phyloP scores from a whole-genome alignment of 495 filamentous ascomycete genomes.

The Lophiotrema nucula region DNA sequence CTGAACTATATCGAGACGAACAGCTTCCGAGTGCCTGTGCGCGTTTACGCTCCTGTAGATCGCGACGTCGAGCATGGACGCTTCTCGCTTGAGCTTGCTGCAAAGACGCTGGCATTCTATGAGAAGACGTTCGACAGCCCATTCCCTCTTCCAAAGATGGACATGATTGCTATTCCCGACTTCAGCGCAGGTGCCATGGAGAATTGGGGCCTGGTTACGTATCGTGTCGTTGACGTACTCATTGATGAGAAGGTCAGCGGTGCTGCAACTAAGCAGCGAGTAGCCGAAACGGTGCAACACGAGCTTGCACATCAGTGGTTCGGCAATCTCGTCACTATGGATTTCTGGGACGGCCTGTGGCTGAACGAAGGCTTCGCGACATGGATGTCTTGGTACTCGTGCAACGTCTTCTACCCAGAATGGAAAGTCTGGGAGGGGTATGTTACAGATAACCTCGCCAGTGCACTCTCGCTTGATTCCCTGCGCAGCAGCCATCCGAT shows the following conservation, averaged over 20 bases:
- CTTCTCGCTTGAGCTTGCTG: slow-evolving; percentile 68
- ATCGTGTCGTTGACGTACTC: slow-evolving; percentile 86
- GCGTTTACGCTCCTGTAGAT: slow-evolving; percentile 66
- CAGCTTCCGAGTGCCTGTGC: slow-evolving; percentile 69
- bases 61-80: slow-evolving; percentile 64
- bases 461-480: slow-evolving; percentile 83
- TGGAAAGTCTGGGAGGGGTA: slow-evolving; percentile 99
- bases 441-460: slow-evolving; percentile 85
- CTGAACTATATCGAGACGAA: slow-evolving; percentile 73
- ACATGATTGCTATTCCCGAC: slow-evolving; percentile 96
- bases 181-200: slow-evolving; percentile 96
- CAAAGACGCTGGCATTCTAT: slow-evolving; percentile 67
- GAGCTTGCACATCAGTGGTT: slow-evolving; percentile 99
- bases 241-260: slow-evolving; percentile 89
- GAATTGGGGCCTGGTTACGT: slow-evolving; percentile 97
- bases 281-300: slow-evolving; percentile 94
- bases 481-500: slow-evolving; percentile 94
- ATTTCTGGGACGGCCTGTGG: slow-evolving; percentile 99
- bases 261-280: slow-evolving; percentile 87
- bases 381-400: slow-evolving; percentile 74
- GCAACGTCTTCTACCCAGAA: slow-evolving; percentile 87
- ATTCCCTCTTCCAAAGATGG: slow-evolving; percentile 83
- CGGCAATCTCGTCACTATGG: slow-evolving; percentile 98
- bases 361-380: slow-evolving; percentile 98
- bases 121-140: slow-evolving; percentile 71